phyloP scores from a whole-genome alignment of 208 protist genomes.

The Wallacemonas collosoma region DNA sequence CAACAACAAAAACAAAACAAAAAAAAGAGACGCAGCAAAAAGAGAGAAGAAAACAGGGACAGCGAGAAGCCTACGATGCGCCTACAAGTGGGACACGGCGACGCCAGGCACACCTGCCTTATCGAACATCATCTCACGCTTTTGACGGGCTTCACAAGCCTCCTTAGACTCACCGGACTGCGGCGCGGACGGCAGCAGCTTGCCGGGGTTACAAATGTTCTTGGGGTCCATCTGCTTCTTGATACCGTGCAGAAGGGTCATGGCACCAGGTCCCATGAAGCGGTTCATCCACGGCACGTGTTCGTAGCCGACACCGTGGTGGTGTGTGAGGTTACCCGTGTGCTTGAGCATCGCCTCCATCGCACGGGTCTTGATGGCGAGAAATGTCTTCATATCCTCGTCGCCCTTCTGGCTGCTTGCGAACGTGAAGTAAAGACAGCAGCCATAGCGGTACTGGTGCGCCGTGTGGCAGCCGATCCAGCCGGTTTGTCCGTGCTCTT shows the following conservation, averaged over 20 bases:
- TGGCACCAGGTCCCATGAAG: conserved; percentile 65
- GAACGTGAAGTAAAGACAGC: conserved; percentile 94
- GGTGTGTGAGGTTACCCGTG: conserved; percentile 88
- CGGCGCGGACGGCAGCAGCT: conserved; percentile 74
- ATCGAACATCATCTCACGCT: conserved; percentile 88
- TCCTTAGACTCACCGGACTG: conserved; percentile 43
- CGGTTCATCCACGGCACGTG: conserved; percentile 93
- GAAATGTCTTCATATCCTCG: conserved; percentile 89
- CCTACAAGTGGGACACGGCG: conserved; percentile 47
- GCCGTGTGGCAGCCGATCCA: conserved; percentile 94
- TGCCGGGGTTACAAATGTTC: conserved; percentile 92
- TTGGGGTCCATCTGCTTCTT: conserved; percentile 88
- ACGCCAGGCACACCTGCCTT: conserved; percentile 88
- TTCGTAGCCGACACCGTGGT: conserved; percentile 93
- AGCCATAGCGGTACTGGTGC: conserved; percentile 92
- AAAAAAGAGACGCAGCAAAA: conserved; percentile 8
- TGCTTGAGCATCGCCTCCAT: conserved; percentile 88
- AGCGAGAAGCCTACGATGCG: background rate
- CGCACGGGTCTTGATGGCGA: conserved; percentile 85
- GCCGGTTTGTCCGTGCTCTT: conserved; percentile 71
- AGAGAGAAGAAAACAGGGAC: background rate
- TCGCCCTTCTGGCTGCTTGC: conserved; percentile 82
- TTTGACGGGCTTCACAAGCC: conserved; percentile 41
- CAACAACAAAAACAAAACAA: background rate
- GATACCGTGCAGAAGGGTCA: conserved; percentile 74